Base-by-base conservation (phyloP, 345 rosid species). In the Passiflora organensis region DNA sequence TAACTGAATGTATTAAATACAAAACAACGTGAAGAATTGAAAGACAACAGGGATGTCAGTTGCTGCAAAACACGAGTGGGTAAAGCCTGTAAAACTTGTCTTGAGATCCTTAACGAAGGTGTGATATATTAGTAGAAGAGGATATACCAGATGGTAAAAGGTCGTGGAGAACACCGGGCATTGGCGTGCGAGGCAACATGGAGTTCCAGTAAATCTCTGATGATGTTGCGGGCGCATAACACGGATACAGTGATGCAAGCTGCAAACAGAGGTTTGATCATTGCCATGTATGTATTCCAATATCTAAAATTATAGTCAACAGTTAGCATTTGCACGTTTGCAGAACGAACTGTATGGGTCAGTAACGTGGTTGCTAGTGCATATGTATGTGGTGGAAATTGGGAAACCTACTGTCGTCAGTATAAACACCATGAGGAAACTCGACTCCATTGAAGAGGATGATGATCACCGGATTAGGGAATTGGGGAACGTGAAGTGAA, bases 111-210 rank as follows among this genome's bases (percentile, higher is more conserved):
- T n/a, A n/a, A n/a, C n/a, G n/a, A n/a, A n/a, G n/a, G n/a, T n/a
- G n/a, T n/a, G n/a, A n/a, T n/a, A n/a, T n/a, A n/a, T n/a, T n/a
- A n/a, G n/a, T n/a, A n/a, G 50, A 43, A 17, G 22, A 44, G n/a
- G 28, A 18, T 22, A 2, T 13, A 59, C 63, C 63, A 21, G 47
- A 36, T 2, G 55, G 55, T 17, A 59, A 48, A 37, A 48, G 55
- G 32, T 59, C 38, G 1, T 16, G 55, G 13, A 59, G 63, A 48
- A 25, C 55, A 11, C 38, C n/a, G 21, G 63, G 63, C 55, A 59
- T 59, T 1, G 45, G 47, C 20, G 63, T 48, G 15, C 10, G 25
- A 18, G 55, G 64, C 56, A 50, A 23, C 48, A 48, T 4, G 3
- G 63, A 46, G 2, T 39, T 44, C 63, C 63, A 59, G 16, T 59